Evolutionary conservation across 352 stramenopile genomes (phyloP).

Genomic region (Pythium folliculosum): DNA sequence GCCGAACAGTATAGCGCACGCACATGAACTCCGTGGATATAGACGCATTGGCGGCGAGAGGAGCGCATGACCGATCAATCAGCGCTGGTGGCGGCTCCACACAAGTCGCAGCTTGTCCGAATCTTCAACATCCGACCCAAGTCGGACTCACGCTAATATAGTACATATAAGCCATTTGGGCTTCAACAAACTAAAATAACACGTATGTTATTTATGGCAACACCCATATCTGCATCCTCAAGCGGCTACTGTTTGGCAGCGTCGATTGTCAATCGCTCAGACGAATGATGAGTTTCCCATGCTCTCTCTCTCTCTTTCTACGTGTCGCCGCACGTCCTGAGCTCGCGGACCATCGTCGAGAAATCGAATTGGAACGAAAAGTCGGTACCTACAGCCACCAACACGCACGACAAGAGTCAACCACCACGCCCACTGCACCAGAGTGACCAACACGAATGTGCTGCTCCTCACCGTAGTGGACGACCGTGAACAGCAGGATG

Average conservation of each 20-base stretch:
- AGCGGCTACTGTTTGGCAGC: too few species aligned
- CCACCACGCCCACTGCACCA: neutral
- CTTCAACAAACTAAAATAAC: neutral
- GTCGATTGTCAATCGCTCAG: too few species aligned
- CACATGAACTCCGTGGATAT: too few species aligned
- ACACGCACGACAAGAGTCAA: neutral
- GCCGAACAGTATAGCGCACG: too few species aligned
- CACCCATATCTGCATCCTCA: neutral
- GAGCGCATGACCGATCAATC: too few species aligned
- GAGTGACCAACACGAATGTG: too few species aligned
- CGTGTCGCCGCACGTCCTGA: neutral
- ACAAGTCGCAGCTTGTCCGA: neutral
- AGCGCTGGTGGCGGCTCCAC: neutral
- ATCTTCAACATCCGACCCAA: neutral
- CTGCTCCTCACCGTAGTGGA: conserved; percentile 29
- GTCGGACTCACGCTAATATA: neutral
- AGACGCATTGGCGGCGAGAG: too few species aligned
- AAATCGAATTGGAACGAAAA: conserved; percentile 1
- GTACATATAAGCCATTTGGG: neutral
- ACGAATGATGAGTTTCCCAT: too few species aligned
- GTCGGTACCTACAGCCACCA: neutral
- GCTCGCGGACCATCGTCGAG: neutral
- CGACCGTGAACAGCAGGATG: conserved; percentile 19
- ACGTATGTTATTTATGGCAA: neutral
- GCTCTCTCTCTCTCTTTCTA: neutral